Percentiles rank a stretch among this genome's conserved stretches.
phyloP scores from a whole-genome alignment of 306 rosid genomes.

The peach (Prunus persica) region Prunus_persica_NCBIv2 NC_034016.1:11446501-11447000 shows the following conservation, averaged over 20 bases:
- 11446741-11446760: background rate
- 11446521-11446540: background rate
- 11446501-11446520: constrained; percentile 3
- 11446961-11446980: background rate
- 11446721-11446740: background rate
- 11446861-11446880: background rate
- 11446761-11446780: background rate
- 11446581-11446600: background rate
- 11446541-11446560: background rate
- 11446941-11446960: background rate
- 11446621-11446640: background rate
- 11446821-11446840: no score
- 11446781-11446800: background rate
- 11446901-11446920: background rate
- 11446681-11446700: background rate
- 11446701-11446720: background rate
- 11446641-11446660: background rate
- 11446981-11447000: no score
- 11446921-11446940: background rate
- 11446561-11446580: background rate
- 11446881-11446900: background rate
- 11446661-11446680: background rate
- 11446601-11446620: background rate
- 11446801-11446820: background rate
- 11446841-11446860: background rate